A percentile compares a stretch with the other conserved stretches of the same genome.
Evolutionary conservation across 2,329 filamentous ascomycete genomes (phyloP).

Genomic region (Magnaporthiopsis rhizophila): DNA sequence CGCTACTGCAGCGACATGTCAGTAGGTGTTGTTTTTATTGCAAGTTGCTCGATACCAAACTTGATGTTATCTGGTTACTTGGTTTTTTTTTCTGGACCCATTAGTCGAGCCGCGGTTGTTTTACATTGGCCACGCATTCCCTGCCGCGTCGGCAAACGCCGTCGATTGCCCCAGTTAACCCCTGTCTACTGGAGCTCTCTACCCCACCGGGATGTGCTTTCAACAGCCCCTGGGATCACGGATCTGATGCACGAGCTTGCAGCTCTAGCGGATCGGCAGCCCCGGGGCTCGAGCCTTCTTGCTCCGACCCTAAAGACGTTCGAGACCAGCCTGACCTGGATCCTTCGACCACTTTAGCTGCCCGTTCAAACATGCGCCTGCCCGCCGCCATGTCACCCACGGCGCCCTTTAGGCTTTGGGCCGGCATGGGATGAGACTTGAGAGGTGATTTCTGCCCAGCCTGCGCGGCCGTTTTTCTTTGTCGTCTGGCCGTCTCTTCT

Average conservation of each 20-base stretch:
- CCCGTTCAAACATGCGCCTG: neutral
- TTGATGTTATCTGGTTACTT: too few relatives aligned
- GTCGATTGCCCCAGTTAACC: neutral
- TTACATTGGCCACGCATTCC: neutral
- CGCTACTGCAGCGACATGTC: neutral
- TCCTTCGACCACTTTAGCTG: neutral
- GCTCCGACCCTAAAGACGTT: neutral
- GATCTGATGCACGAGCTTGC: neutral
- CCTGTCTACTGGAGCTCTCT: neutral
- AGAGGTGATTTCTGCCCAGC: neutral
- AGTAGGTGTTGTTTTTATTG: neutral
- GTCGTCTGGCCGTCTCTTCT: neutral
- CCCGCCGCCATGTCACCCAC: neutral
- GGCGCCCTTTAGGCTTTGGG: neutral
- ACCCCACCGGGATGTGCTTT: neutral
- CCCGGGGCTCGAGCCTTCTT: neutral
- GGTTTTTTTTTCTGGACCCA: too few relatives aligned
- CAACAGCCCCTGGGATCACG: neutral
- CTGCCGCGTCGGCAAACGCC: neutral
- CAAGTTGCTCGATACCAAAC: neutral
- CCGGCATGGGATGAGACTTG: neutral
- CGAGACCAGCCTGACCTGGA: neutral
- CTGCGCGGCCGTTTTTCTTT: neutral
- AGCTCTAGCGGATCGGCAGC: neutral
- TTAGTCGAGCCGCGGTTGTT: neutral